A percentile compares a stretch with the other conserved stretches of the same genome.
phyloP scores from a whole-genome alignment of 805 yeast genomes.

The Myxozyma neotropica region DNA sequence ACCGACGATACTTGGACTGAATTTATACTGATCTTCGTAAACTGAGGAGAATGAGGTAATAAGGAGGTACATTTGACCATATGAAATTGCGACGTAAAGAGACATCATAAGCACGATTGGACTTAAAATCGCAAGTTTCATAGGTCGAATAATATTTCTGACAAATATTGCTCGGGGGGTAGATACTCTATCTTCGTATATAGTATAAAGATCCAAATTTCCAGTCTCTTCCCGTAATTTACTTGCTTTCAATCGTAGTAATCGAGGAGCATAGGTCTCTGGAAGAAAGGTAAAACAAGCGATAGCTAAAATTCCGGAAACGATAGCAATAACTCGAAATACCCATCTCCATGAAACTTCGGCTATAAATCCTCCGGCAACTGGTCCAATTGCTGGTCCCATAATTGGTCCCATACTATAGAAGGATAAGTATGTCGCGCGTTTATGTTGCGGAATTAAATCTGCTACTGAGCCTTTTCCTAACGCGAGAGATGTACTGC shows the following conservation, averaged over 20 bases:
- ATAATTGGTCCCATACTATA: constrained; percentile 16
- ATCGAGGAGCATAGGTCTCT: constrained; percentile 86
- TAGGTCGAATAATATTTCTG: constrained; percentile 56
- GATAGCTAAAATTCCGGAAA: constrained; percentile 12
- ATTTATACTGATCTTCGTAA: constrained; percentile 52
- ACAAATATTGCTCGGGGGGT: constrained; percentile 46
- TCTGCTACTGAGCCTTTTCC: constrained; percentile 73
- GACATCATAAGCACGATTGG: constrained; percentile 60
- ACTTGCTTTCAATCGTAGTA: constrained; percentile 65
- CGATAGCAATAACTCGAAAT: constrained; percentile 54
- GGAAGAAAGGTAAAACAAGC: constrained; percentile 54
- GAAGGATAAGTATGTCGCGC: background rate
- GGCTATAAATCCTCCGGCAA: constrained; percentile 56
- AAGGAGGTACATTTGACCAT: constrained; percentile 60
- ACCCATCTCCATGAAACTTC: constrained; percentile 55
- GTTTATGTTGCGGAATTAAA: constrained; percentile 45
- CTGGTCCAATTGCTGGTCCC: constrained; percentile 55
- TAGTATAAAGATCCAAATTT: constrained; percentile 46
- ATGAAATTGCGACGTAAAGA: constrained; percentile 56
- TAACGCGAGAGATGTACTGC: constrained; percentile 66
- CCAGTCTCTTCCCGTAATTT: constrained; percentile 51
- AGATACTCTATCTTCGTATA: constrained; percentile 45
- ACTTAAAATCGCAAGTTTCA: constrained; percentile 51
- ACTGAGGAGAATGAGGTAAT: constrained; percentile 62
- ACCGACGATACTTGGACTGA: constrained; percentile 53